Conservation (phyloP, 164 flowering plant genomes). For the Umbilicus rupestris region DNA sequence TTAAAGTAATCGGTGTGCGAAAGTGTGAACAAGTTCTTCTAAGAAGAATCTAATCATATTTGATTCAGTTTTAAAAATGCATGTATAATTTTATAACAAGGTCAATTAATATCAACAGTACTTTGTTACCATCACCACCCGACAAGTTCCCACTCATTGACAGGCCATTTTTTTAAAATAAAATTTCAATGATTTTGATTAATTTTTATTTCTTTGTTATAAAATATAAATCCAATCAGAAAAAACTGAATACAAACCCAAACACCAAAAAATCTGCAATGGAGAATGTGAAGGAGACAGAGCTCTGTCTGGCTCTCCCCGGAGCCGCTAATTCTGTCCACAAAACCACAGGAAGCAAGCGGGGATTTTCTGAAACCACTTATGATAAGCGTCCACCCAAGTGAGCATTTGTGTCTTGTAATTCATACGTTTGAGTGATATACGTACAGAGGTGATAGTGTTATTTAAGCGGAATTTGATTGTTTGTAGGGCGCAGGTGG, state of each 20-base stretch:
- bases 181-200: background rate
- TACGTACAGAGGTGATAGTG: background rate
- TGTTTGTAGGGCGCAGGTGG: slow-evolving; percentile 49
- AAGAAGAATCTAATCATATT: slow-evolving; percentile 2
- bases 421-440: background rate
- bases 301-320: slow-evolving; percentile 4
- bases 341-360: background rate
- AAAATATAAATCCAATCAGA: background rate
- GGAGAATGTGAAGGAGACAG: slow-evolving; percentile 8
- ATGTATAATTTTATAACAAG: background rate
- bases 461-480: background rate
- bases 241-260: background rate
- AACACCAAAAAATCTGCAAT: background rate
- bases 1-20: background rate
- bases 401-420: background rate
- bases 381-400: slow-evolving; percentile 1
- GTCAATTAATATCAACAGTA: slow-evolving; percentile 3
- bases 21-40: background rate
- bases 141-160: slow-evolving; percentile 1
- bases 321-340: background rate
- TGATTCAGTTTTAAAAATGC: background rate
- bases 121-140: background rate
- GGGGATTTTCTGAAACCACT: background rate
- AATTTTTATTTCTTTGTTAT: background rate
- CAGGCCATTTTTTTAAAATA: background rate